These are phyloP conservation scores for Chalciporus sphaerocephalus DNA, from an alignment of 768 basidiomycete genomes.

Conservation along the genomic window DNA sequence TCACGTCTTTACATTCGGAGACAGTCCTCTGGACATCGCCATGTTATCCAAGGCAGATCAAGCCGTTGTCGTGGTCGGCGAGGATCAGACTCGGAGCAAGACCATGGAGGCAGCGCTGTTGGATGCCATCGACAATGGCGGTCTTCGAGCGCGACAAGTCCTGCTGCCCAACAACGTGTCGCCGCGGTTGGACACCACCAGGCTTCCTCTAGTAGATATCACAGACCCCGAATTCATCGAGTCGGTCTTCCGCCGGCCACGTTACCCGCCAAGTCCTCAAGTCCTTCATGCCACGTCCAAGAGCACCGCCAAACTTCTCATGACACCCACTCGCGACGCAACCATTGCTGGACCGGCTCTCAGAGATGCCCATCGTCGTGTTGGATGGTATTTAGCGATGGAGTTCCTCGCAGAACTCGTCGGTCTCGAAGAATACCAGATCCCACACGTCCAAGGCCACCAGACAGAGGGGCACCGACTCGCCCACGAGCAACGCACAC, in stretches of 20 bases:
- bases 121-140: slow-evolving; percentile 11
- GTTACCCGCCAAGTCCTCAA: slow-evolving; percentile 9
- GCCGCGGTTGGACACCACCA: slow-evolving; percentile 13
- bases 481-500: slow-evolving; percentile 11
- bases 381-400: slow-evolving; percentile 15
- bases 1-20: slow-evolving; percentile 11
- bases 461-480: slow-evolving; percentile 14
- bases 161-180: slow-evolving; percentile 11
- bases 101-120: slow-evolving; percentile 9
- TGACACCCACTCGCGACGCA: slow-evolving; percentile 13
- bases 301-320: slow-evolving; percentile 12
- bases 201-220: slow-evolving; percentile 14
- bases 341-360: slow-evolving; percentile 14
- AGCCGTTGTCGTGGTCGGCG: slow-evolving; percentile 12
- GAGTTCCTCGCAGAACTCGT: slow-evolving; percentile 16
- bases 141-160: slow-evolving; percentile 13
- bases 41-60: slow-evolving; percentile 15
- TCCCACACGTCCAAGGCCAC: slow-evolving; percentile 14
- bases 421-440: slow-evolving; percentile 13
- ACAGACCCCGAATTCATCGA: slow-evolving; percentile 12
- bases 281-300: slow-evolving; percentile 13
- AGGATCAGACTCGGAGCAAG: slow-evolving; percentile 13
- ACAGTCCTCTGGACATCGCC: slow-evolving; percentile 12
- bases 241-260: slow-evolving; percentile 11
- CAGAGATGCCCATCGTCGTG: slow-evolving; percentile 15